A percentile compares a stretch with the other conserved stretches of the same genome.
These are phyloP conservation scores for Cynara cardunculus DNA, from an alignment of 129 eudicot genomes.

Conservation along the genomic window DNA sequence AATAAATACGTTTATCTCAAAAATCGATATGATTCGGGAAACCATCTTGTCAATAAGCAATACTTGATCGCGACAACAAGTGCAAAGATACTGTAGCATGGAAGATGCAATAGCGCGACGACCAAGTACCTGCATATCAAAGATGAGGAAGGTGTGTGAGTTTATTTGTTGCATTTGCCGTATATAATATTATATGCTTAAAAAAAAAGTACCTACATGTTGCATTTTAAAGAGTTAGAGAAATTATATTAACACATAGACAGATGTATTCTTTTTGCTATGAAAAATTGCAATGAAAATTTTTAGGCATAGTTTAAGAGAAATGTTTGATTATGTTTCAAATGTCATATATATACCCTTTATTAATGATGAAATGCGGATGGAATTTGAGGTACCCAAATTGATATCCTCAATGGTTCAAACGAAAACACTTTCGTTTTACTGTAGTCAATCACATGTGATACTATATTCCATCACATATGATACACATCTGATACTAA, in stretches of 20 bases:
- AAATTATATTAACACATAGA: neutral
- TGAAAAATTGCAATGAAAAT: neutral
- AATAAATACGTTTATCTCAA: conserved; percentile 27
- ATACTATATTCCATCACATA: no score
- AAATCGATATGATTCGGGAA: conserved; percentile 50
- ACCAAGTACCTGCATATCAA: conserved; percentile 43
- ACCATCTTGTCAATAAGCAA: conserved; percentile 52
- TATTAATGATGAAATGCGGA: neutral
- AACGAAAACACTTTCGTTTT: no score
- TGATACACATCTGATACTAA: no score
- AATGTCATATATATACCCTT: neutral
- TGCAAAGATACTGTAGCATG: conserved; percentile 61
- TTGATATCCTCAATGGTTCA: neutral
- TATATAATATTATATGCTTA: no score
- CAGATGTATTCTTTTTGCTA: neutral
- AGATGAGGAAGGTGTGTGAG: no score
- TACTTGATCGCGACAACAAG: conserved; percentile 43
- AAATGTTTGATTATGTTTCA: neutral
- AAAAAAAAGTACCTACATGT: conserved; percentile 36
- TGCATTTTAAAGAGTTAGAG: neutral
- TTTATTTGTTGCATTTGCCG: no score
- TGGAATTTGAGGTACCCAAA: neutral
- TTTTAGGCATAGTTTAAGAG: neutral
- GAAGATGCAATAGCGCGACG: conserved; percentile 68
- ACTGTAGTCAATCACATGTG: no score